Evolutionary conservation across 1,139 yeast species (phyloP), one percentile per base, ranked within the genome.

Genomic region (Sugiyamaella sp.): DNA sequence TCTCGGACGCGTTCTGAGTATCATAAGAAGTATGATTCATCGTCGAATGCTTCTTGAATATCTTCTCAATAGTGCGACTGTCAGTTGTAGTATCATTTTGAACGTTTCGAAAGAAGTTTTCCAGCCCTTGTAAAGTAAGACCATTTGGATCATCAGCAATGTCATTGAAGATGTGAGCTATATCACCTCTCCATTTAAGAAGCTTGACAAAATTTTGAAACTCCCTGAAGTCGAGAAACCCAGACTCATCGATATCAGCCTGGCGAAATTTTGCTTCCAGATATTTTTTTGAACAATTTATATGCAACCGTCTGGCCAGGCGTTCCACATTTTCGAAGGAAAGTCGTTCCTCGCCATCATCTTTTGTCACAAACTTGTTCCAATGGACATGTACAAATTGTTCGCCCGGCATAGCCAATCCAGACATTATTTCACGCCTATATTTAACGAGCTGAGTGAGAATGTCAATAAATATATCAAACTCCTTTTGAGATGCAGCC

Each of bases 181-280:
- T 66, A 53, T 85, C 89, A 0, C 72, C 73, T 54, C 95, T 79
- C 62, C 64, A 64, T 57, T 77, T 77, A 45, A 80, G 65, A 19
- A 70, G 69, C 25, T 81, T 77, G 1, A 91, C 91, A 68, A 90
- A 89, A 24, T 69, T 67, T 65, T 86, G 85, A 68, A 91, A 91
- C 61, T 88, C 89, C 2, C 76, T 77, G 63, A 89, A 89, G 58
- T 81, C 78, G 24, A 91, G 71, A 32, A 69, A 68, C 1, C 80
- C 80, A 20, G 77, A 76, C 6, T 66, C 58, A 46, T 72, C 77
- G 0, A 66, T 63, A 60, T 80, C 84, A 2, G 85, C 84, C 39
- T 72, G 71, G 32, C 74, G 69, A 63, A 86, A 86, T 16, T 76
- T 63, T 9, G 65, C 59, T n/a, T 63, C 64, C 4, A 81, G 63